These are phyloP conservation scores for Tetrastigma voinierianum DNA, from an alignment of 164 flowering plant genomes.

Conservation along the genomic window DNA sequence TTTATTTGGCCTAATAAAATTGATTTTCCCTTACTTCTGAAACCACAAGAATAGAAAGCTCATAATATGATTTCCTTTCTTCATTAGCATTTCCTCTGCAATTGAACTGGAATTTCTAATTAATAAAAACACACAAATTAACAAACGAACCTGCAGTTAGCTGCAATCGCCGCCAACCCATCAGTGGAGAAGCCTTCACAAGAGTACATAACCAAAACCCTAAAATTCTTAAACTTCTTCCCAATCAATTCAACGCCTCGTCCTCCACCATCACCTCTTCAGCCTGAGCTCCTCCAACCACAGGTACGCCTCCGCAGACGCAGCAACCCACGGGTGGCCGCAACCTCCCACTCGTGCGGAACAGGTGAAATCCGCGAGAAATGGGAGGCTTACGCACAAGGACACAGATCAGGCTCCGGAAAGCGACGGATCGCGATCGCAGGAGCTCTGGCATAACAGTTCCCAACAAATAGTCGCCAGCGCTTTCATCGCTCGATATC, in stretches of 20 bases:
- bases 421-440: constrained; percentile 48
- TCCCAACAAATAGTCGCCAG: constrained; percentile 54
- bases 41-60: no score
- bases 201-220: constrained; percentile 28
- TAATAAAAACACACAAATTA: no score
- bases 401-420: constrained; percentile 45
- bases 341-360: constrained; percentile 66
- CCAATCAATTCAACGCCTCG: constrained; percentile 17
- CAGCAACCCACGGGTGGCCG: constrained; percentile 52
- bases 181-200: constrained; percentile 58
- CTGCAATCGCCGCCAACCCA: constrained; percentile 59
- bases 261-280: constrained; percentile 32
- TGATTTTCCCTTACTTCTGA: no score
- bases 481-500: constrained; percentile 53
- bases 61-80: no score
- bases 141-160: constrained; percentile 58
- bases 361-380: constrained; percentile 69
- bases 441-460: constrained; percentile 57
- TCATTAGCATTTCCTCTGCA: no score
- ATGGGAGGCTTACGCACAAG: constrained; percentile 68
- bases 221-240: constrained; percentile 18
- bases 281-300: constrained; percentile 26
- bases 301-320: not conserved
- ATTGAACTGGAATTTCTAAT: no score
- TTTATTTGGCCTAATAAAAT: no score